Evolutionary conservation across 768 basidiomycete genomes (phyloP), one percentile per base, ranked within the genome.

Genomic region (Lentinus tigrinus): DNA sequence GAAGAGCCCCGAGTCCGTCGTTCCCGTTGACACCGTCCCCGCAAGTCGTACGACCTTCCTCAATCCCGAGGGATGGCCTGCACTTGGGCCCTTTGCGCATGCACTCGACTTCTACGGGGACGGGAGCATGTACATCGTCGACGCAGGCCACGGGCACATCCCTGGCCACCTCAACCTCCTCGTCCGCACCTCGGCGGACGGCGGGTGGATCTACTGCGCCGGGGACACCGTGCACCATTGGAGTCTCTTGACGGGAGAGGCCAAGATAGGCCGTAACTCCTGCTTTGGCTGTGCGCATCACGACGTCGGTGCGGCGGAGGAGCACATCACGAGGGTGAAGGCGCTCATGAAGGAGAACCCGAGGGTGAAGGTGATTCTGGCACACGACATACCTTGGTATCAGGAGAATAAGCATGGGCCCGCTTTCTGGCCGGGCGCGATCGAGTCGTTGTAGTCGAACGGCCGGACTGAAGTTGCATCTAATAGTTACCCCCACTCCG

Each of bases 161-260:
- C 65, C 70, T 0, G 85, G 85, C 0, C 84, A 87, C 54, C 60
- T 85, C 53, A 84, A 81, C 61, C 60, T 81, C 40, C 77, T 84
- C 9, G 81, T 74, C 3, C 81, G 85, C 47, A 84, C 82, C 3
- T 83, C 81, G 16, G 54, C 77, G 2, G 74, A 78, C 19, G 81
- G 81, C 11, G 76, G 70, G 1, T 86, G 85, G 84, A 72, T 85
- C 17, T 80, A 77, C 60, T 73, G 85, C 13, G 82, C 72, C 2
- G 82, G 79, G 0, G 84, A 86, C 63, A 78, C 80, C 56, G 84
- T 80, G 3, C 85, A 85, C 62, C 78, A 83, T 63, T 75, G 74
- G 72, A 74, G 77, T 19, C 70, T 85, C 46, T 65, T 85, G 52
- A 80, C 75, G 0, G 78, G 79, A 11, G 74, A 79, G 56, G 69